phyloP scores from a whole-genome alignment of 2,329 filamentous ascomycete genomes.

The Colletotrichum sansevieriae region DNA sequence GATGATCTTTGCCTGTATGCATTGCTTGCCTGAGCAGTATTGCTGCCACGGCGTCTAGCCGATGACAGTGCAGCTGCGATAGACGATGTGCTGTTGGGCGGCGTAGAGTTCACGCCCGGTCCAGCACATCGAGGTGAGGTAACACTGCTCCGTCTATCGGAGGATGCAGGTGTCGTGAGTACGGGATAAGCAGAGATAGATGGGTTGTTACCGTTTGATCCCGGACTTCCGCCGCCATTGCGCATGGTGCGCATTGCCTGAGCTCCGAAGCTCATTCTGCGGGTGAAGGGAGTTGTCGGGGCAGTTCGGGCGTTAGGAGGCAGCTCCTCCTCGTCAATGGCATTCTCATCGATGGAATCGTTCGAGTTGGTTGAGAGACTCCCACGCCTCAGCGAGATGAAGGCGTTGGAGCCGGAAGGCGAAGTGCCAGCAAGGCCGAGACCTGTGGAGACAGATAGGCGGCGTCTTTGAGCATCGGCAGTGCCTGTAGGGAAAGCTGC shows the following conservation, averaged over 20 bases:
- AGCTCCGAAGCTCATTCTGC: conserved; percentile 91
- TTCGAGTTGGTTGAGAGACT: conserved; percentile 76
- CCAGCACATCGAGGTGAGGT: conserved; percentile 15
- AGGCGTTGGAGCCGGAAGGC: conserved; percentile 67
- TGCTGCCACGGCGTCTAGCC: conserved; percentile 52
- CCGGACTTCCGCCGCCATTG: conserved; percentile 69
- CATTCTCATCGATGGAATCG: conserved; percentile 77
- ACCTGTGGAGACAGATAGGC: conserved; percentile 81
- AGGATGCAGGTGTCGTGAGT: conserved; percentile 50
- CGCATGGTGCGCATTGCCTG: conserved; percentile 81
- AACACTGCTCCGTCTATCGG: conserved; percentile 45
- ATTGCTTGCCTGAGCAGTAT: conserved; percentile 69
- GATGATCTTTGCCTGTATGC: conserved; percentile 67
- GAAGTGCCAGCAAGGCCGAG: conserved; percentile 80
- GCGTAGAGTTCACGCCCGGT: conserved; percentile 43
- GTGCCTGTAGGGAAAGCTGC: conserved; percentile 58
- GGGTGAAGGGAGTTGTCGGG: conserved; percentile 80
- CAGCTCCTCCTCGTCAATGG: conserved; percentile 77
- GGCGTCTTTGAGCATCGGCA: conserved; percentile 71
- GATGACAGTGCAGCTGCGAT: conserved; percentile 52
- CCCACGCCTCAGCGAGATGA: conserved; percentile 68
- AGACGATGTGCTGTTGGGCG: conserved; percentile 49
- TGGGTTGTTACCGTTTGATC: conserved; percentile 70
- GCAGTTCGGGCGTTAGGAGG: conserved; percentile 65
- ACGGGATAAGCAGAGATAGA: conserved; percentile 54